Evolutionary conservation across 306 rosid genomes (phyloP), one percentile per base, ranked within the genome.

Genomic region (Nissolia schottii): DNA sequence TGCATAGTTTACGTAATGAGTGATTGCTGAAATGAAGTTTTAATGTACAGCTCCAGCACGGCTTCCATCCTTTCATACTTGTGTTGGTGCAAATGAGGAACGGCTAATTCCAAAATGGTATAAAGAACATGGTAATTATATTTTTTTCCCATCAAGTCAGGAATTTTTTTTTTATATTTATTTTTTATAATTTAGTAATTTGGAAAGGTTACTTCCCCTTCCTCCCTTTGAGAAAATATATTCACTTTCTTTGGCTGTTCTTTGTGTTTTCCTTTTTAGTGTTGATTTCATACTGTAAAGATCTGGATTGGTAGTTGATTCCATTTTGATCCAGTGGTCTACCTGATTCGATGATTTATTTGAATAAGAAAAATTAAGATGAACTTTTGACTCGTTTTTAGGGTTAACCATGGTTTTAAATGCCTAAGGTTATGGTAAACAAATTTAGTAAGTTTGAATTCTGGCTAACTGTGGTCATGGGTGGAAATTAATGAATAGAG

Each of bases 71-170:
- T 91, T 94, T 80, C 97, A 94, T 83, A 94, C 97, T 55, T 94
- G 99, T 78, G 97, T 94, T 27, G 99, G 97, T 69, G 95, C 90
- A 22, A 85, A 91, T 78, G 93, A 88, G 85, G 99, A 94, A 84
- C 89, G 96, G 74, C 79, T 94, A 64, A 91, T 97, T 68, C 92
- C 97, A 19, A 91, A 91, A 80, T 91, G 99, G 99, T 94, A 94
- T 64, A 89, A 78, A 76, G 99, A 94, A 74, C 84, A 94, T 67
- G 97, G 99, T 88, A 91, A 89, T 79, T 74, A 78, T 83, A 55
- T 77, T 76, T 29, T 37, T 75, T 55, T 67, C 40, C 10, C 40
- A 4, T 80, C 70, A 48, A 31, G 45, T 29, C 70, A 5, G 63
- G 54, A 54, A 29, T 15, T 18, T 12, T 25, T 18, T 40, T 16